These are phyloP conservation scores for Thalassiosira allenii DNA, from an alignment of 352 stramenopile species.

Conservation along the genomic window DNA sequence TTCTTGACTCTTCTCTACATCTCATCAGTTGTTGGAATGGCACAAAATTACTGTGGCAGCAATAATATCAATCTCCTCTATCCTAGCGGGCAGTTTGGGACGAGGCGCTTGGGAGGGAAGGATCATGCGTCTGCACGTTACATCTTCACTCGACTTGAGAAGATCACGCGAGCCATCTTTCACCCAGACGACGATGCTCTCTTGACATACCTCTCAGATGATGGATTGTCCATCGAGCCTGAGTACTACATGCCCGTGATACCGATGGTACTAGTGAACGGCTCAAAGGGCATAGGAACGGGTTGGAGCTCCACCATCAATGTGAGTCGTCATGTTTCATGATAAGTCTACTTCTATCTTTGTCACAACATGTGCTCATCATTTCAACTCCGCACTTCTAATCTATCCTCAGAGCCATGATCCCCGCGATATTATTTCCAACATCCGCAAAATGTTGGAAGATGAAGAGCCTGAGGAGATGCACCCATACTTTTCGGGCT, in stretches of 20 bases:
- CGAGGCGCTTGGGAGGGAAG: constrained; percentile 97
- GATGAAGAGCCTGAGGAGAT: constrained; percentile 88
- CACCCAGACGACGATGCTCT: constrained; percentile 98
- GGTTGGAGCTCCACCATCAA: constrained; percentile 92
- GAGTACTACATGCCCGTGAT: constrained; percentile 97
- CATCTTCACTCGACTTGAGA: constrained; percentile 97
- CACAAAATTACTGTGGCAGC: constrained; percentile 96
- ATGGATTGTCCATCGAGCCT: constrained; percentile 98
- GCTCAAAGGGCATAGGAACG: constrained; percentile 98
- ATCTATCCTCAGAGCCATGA: constrained; percentile 90
- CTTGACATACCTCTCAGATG: constrained; percentile 96
- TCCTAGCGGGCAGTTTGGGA: constrained; percentile 99
- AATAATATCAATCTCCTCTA: constrained; percentile 99
- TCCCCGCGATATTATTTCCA: constrained; percentile 95
- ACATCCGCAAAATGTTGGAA: constrained; percentile 89
- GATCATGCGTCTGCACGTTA: constrained; percentile 95
- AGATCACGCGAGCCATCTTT: constrained; percentile 96
- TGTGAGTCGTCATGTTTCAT: constrained; percentile 64
- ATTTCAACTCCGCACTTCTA: background rate
- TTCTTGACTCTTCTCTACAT: background rate
- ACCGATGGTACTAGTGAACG: constrained; percentile 97
- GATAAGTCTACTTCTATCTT: too few species aligned
- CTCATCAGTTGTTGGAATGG: constrained; percentile 96
- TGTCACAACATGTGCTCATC: background rate
- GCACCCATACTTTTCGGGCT: constrained; percentile 95